A percentile compares a stretch with the other conserved stretches of the same genome.
Conservation (phyloP, 2,329 filamentous ascomycete species). For the Davidsoniella neocaledoniae region DNA sequence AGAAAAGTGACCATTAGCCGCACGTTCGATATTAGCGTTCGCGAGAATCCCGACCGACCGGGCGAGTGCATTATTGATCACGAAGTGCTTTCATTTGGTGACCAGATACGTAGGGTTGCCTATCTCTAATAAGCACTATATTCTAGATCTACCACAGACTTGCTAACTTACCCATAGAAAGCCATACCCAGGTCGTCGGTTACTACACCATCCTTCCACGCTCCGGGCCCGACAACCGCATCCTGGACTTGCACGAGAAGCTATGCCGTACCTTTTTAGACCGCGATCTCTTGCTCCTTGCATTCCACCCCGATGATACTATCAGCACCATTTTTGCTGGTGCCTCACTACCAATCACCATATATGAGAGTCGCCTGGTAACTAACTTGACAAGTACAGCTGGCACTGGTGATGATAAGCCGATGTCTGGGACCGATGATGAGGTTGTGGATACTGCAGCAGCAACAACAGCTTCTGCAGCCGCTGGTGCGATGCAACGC, state of each 20-base stretch:
- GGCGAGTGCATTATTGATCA: not conserved
- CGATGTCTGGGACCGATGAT: constrained; percentile 24
- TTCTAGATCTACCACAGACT: not conserved
- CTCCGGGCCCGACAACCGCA: constrained; percentile 51
- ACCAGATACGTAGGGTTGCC: not conserved
- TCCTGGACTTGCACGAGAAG: constrained; percentile 61
- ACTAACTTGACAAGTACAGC: not conserved
- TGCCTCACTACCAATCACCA: constrained; percentile 71
- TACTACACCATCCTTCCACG: constrained; percentile 72
- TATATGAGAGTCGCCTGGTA: constrained; percentile 54
- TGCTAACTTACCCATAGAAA: constrained; percentile 55
- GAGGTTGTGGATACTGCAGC: constrained; percentile 58
- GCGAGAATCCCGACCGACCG: constrained; percentile 40
- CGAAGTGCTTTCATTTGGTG: constrained; percentile 3
- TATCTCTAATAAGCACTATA: not conserved
- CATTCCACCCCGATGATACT: constrained; percentile 58
- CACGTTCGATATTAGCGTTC: constrained; percentile 58
- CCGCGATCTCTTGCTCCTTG: constrained; percentile 68
- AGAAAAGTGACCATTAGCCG: constrained; percentile 83
- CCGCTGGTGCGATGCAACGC: constrained; percentile 39
- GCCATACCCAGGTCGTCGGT: constrained; percentile 70
- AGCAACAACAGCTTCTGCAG: constrained; percentile 25
- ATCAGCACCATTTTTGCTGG: constrained; percentile 38
- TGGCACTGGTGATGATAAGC: constrained; percentile 17
- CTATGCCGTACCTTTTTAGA: constrained; percentile 64